These are phyloP conservation scores for Mucor plumbeus DNA, from an alignment of 371 early-diverging fungal species.

Conservation along the genomic window DNA sequence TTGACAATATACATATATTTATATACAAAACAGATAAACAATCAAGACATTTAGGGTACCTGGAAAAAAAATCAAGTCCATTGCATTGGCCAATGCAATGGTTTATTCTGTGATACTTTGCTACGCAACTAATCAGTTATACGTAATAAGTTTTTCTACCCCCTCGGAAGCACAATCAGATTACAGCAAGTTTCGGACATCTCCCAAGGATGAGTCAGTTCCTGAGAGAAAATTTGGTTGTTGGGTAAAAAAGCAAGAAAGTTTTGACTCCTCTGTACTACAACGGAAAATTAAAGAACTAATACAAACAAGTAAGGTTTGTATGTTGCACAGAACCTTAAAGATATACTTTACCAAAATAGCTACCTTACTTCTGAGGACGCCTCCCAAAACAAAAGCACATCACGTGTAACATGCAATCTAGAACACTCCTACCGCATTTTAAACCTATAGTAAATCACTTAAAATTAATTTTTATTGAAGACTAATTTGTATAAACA, in stretches of 20 bases:
- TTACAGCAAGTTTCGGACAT: not conserved
- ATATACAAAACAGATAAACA: not conserved
- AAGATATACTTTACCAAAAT: not conserved
- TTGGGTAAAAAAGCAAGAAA: not conserved
- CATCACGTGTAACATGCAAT: constrained; percentile 2
- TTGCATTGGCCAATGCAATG: constrained; percentile 1
- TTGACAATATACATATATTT: not conserved
- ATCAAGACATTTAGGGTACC: not conserved
- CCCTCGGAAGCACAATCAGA: not conserved
- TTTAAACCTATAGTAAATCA: not conserved
- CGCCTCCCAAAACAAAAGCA: not conserved
- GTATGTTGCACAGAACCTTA: not conserved
- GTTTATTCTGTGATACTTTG: constrained; percentile 2
- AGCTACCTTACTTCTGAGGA: not conserved
- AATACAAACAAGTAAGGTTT: constrained; percentile 4
- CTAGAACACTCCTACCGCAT: not conserved
- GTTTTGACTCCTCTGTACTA: not conserved
- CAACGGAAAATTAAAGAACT: not conserved
- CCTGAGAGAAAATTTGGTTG: not conserved
- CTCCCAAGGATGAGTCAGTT: not conserved
- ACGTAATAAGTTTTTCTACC: not conserved
- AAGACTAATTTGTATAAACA: not conserved
- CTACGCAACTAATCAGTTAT: not conserved
- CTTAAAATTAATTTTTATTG: not conserved
- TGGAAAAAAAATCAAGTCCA: not conserved